A percentile compares a stretch with the other conserved stretches of the same genome.
Conservation (phyloP, 139 green algal genomes). For the Auxenochlorella pyrenoidosa region DNA sequence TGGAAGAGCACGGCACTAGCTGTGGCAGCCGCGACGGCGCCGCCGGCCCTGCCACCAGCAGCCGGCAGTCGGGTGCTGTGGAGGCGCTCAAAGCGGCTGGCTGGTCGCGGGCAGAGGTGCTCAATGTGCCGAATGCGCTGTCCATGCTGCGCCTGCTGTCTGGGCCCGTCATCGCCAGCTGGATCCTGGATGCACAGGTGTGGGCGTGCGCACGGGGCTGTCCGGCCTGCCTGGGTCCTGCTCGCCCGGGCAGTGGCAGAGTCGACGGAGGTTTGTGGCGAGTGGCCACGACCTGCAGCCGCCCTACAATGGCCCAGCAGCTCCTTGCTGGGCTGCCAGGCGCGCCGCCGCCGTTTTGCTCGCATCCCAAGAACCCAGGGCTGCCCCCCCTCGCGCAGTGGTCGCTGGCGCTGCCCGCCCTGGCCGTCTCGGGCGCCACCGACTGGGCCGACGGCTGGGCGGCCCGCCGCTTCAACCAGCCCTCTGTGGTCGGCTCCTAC, state of each 20-base stretch:
- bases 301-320: not conserved
- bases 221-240: too few species aligned
- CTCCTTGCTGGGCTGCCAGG: too few species aligned
- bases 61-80: not conserved
- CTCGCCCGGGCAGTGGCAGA: not conserved
- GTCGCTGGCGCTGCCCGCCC: constrained; percentile 31
- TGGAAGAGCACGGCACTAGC: not conserved
- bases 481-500: constrained; percentile 85
- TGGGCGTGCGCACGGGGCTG: not conserved
- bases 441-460: constrained; percentile 90
- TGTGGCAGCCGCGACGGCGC: not conserved
- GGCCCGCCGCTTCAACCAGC: constrained; percentile 62
- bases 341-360: too few species aligned
- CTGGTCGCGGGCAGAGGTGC: constrained; percentile 53
- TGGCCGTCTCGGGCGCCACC: constrained; percentile 51
- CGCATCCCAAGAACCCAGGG: too few species aligned
- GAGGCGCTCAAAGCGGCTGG: constrained; percentile 26
- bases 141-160: constrained; percentile 61
- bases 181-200: constrained; percentile 53
- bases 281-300: too few species aligned
- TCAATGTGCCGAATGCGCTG: constrained; percentile 62
- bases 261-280: too few species aligned
- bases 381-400: constrained; percentile 18
- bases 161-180: constrained; percentile 54
- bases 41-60: not conserved